phyloP scores from a whole-genome alignment of 2,329 filamentous ascomycete species.

The Phialemonium atrogriseum region DNA sequence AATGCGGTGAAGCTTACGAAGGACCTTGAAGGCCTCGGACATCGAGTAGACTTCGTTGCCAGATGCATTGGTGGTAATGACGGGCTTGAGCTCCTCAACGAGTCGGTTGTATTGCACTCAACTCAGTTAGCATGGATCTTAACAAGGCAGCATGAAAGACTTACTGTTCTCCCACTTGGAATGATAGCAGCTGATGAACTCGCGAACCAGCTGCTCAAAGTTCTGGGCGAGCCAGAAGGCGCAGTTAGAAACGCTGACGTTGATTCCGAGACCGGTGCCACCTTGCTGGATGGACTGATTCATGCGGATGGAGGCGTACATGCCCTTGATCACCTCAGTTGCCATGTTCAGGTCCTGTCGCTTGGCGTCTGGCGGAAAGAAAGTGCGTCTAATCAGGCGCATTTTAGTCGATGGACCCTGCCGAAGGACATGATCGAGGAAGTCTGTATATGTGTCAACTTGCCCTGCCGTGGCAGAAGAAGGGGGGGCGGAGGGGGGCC shows the following conservation, averaged over 20 bases:
- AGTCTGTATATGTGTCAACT: conserved; percentile 37
- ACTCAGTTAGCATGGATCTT: not conserved
- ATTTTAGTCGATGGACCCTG: conserved; percentile 64
- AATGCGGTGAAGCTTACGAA: conserved; percentile 46
- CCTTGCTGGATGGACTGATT: conserved; percentile 37
- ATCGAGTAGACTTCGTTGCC: conserved; percentile 16
- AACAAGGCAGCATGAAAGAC: conserved; percentile 4
- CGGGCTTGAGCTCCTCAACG: conserved; percentile 24
- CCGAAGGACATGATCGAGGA: conserved; percentile 82
- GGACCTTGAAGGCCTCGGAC: conserved; percentile 44
- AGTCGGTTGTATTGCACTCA: conserved; percentile 23
- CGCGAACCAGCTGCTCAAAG: conserved; percentile 28
- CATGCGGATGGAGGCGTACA: conserved; percentile 77
- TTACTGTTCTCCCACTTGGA: conserved; percentile 18
- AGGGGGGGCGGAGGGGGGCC: too few relatives aligned
- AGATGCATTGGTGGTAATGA: conserved; percentile 12
- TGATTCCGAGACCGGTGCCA: conserved; percentile 63
- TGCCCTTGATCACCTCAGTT: conserved; percentile 72
- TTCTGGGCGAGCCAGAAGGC: conserved; percentile 64
- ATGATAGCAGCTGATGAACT: conserved; percentile 13
- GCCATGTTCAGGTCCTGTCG: conserved; percentile 46
- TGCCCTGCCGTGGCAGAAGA: conserved; percentile 3
- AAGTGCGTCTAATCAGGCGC: conserved; percentile 69
- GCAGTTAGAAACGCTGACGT: conserved; percentile 86
- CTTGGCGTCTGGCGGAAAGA: conserved; percentile 55